phyloP scores from a whole-genome alignment of 495 filamentous ascomycete genomes.

The Hyaloscypha bicolor region DNA sequence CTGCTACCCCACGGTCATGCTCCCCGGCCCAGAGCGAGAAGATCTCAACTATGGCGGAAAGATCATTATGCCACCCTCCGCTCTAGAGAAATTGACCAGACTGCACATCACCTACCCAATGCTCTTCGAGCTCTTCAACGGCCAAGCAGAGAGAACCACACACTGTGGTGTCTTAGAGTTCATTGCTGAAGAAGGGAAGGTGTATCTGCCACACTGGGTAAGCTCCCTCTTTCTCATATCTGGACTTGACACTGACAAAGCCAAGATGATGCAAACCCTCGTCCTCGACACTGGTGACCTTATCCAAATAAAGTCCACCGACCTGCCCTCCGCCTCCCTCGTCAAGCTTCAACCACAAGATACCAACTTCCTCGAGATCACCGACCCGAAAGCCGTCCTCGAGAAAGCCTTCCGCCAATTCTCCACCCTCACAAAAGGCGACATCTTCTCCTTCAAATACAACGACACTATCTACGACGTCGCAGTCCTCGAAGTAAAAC shows the following conservation, averaged over 20 bases:
- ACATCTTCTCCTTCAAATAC: conserved; percentile 93
- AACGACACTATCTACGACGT: conserved; percentile 93
- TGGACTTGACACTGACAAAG: conserved; percentile 28
- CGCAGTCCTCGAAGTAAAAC: conserved; percentile 90
- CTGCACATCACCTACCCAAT: conserved; percentile 98
- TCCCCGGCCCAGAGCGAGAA: conserved; percentile 88
- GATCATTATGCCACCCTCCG: conserved; percentile 92
- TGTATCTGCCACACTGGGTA: conserved; percentile 96
- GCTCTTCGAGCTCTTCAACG: conserved; percentile 93
- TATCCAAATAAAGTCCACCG: conserved; percentile 90
- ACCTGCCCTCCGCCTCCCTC: conserved; percentile 82
- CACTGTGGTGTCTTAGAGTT: conserved; percentile 97
- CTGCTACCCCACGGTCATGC: conserved; percentile 92
- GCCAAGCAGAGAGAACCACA: conserved; percentile 71
- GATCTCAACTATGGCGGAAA: conserved; percentile 96
- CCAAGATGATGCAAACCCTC: conserved; percentile 90
- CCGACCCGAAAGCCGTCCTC: conserved; percentile 95
- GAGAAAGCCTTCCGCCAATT: conserved; percentile 96
- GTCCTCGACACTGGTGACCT: conserved; percentile 88
- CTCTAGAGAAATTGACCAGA: conserved; percentile 90
- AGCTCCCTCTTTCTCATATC: conserved; percentile 31
- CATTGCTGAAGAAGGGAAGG: conserved; percentile 94
- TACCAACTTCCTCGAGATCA: conserved; percentile 89
- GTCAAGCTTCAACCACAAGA: conserved; percentile 97
- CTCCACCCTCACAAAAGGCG: conserved; percentile 85